Evolutionary conservation across 192 early-diverging fungal species (phyloP), one percentile per base, ranked within the genome.

Genomic region (Podila epicladia): DNA sequence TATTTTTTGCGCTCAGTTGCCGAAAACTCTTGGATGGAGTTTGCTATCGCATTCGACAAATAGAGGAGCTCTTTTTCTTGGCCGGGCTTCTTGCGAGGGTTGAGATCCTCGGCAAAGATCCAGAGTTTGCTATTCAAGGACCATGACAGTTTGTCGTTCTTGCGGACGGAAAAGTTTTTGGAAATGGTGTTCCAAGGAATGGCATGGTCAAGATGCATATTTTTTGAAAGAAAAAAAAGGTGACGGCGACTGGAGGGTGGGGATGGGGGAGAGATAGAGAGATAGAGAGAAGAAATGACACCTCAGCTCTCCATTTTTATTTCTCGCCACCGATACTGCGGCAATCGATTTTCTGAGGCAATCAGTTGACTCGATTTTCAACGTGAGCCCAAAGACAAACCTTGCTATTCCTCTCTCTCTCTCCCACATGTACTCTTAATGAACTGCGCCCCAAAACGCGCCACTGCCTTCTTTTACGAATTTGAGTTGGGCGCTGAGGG

Each of bases 1-100:
- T 67, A 67, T 57, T 67, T 67, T 57, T 55, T 67, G 32, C 65
- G 65, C 57, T 67, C 65, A 33, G 65, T 67, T 57, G 65, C 51
- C 13, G 65, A 67, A 49, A 67, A 67, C n/a, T 57, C 65, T 67
- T 57, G 2, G 12, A 67, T 67, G 29, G 11, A 50, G 50, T 67
- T 55, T 19, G 51, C 51, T 31, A 67, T 55, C 65, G 65, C 65
- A 24, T 67, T 67, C 65, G 65, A 67, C 32, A 67, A 57, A 57
- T 67, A 67, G n/a, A 67, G 65, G 51, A 67, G 65, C 32, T 67
- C 32, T 0, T 37, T 67, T 0, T 67, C 33, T 67, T 67, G 65
- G 5, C 33, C 33, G 65, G 50, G 28, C 51, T 51, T 49, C 2
- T 50, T 65, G 64, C 37, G 31, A 49, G 64, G 64, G 45, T 65